phyloP scores from a whole-genome alignment of 2,329 filamentous ascomycete species.

The Phialophora chinensis region DNA sequence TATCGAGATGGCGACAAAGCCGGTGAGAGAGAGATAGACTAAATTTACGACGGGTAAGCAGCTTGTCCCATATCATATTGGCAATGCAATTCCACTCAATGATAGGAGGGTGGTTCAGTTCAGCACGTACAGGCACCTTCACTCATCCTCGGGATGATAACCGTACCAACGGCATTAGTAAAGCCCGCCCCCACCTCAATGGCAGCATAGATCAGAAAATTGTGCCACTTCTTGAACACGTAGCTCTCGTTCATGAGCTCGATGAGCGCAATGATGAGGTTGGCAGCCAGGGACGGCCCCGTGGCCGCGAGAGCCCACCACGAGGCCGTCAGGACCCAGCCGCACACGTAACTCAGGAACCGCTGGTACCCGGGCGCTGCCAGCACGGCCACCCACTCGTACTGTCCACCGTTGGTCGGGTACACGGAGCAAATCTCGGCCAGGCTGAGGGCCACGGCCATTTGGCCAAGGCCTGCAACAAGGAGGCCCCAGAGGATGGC shows the following conservation, averaged over 20 bases:
- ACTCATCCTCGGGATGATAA: constrained; percentile 67
- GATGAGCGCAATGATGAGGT: constrained; percentile 58
- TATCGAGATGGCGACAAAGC: too few species aligned
- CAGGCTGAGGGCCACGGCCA: constrained; percentile 13
- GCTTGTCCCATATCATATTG: too few species aligned
- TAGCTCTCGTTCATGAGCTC: constrained; percentile 12
- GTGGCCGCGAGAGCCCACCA: constrained; percentile 66
- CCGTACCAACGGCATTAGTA: constrained; percentile 69
- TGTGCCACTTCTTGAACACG: constrained; percentile 60
- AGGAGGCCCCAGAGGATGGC: not conserved
- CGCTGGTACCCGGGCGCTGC: not conserved
- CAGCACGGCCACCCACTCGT: constrained; percentile 12
- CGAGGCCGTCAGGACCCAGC: constrained; percentile 57
- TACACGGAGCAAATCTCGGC: constrained; percentile 18
- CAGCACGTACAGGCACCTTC: constrained; percentile 55
- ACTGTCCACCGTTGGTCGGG: constrained; percentile 20
- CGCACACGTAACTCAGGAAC: constrained; percentile 41
- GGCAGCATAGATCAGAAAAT: constrained; percentile 73
- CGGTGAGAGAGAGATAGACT: too few species aligned
- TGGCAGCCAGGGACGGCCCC: constrained; percentile 67
- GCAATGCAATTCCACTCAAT: too few species aligned
- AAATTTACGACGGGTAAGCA: too few species aligned
- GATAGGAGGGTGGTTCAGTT: not conserved
- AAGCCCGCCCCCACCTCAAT: constrained; percentile 67
- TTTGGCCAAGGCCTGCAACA: constrained; percentile 8